Evolutionary conservation across 2,329 filamentous ascomycete species (phyloP).

Genomic region (Leptosphaerulina australis): DNA sequence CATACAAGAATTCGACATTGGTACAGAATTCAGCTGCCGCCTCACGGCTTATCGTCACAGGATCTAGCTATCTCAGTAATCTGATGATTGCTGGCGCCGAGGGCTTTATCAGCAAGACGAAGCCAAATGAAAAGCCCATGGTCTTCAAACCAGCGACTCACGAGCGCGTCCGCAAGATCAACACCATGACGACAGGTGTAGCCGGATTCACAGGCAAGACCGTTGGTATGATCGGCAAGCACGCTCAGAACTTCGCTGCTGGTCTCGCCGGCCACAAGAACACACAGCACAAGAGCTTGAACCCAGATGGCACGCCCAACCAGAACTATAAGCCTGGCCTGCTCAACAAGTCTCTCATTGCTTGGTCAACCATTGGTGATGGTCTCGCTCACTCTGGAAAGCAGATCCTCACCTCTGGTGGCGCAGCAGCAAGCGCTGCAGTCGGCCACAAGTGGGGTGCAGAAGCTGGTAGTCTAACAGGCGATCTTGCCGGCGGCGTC

Average conservation of each 20-base stretch:
- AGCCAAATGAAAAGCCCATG: slow-evolving; percentile 78
- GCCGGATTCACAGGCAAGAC: slow-evolving; percentile 84
- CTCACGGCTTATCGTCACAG: slow-evolving; percentile 89
- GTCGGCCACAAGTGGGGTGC: slow-evolving; percentile 88
- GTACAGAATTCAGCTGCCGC: slow-evolving; percentile 87
- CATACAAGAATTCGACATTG: slow-evolving; percentile 85
- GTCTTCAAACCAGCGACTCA: slow-evolving; percentile 88
- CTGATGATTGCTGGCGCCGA: slow-evolving; percentile 79
- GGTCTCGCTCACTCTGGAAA: slow-evolving; percentile 88
- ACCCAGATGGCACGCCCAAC: slow-evolving; percentile 70
- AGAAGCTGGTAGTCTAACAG: slow-evolving; percentile 81
- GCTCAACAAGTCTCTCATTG: slow-evolving; percentile 94
- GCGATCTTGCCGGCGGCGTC: slow-evolving; percentile 79
- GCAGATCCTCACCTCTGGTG: slow-evolving; percentile 74
- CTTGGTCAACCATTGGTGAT: slow-evolving; percentile 92
- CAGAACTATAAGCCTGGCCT: slow-evolving; percentile 83
- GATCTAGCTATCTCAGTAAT: slow-evolving; percentile 78
- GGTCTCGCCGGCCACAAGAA: slow-evolving; percentile 69
- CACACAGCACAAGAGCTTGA: slow-evolving; percentile 64
- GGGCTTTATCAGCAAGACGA: slow-evolving; percentile 77
- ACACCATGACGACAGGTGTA: slow-evolving; percentile 80
- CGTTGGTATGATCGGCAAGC: slow-evolving; percentile 78
- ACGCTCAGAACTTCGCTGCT: slow-evolving; percentile 90
- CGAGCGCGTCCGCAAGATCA: slow-evolving; percentile 83
- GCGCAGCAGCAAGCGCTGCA: slow-evolving; percentile 80